Percentiles rank a stretch among this genome's conserved stretches.
Conservation (phyloP, 139 green algal genomes). For the Chlamydomonas schloesseri region DNA sequence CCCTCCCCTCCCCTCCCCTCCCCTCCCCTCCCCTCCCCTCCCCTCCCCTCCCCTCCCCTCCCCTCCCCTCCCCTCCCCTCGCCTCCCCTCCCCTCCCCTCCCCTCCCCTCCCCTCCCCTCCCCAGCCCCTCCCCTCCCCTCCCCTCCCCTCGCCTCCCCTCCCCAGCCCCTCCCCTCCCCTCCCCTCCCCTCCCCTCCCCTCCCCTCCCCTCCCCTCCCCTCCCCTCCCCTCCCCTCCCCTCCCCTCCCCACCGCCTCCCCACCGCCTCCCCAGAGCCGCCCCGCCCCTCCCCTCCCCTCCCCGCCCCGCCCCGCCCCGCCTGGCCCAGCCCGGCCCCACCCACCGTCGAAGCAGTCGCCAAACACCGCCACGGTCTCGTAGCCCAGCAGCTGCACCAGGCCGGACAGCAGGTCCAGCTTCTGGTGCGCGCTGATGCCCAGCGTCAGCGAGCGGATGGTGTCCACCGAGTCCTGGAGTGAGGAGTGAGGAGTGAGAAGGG, state of each 20-base stretch:
- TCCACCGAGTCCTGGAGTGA: conserved; percentile 63
- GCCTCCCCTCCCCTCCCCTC: too few species aligned
- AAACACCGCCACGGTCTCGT: conserved; percentile 87
- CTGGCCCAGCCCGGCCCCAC: background rate
- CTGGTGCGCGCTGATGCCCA: conserved; percentile 83
- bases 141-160: too few species aligned
- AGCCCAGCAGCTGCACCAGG: conserved; percentile 83
- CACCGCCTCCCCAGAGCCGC: background rate
- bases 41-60: too few species aligned
- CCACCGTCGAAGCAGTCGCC: conserved; percentile 94
- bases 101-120: too few species aligned
- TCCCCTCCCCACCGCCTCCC: background rate
- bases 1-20: too few species aligned
- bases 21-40: too few species aligned
- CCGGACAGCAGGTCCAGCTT: conserved; percentile 88
- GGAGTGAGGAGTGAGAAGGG: background rate
- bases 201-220: too few species aligned
- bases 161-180: too few species aligned
- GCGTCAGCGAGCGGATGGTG: conserved; percentile 64
- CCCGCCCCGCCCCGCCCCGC: background rate
- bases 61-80: too few species aligned
- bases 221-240: background rate
- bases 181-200: too few species aligned
- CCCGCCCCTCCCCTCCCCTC: background rate
- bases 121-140: too few species aligned